A percentile compares a stretch with the other conserved stretches of the same genome.
These are phyloP conservation scores for Penicillium rolfsii DNA, from an alignment of 2,329 filamentous ascomycete genomes.

Conservation along the genomic window DNA sequence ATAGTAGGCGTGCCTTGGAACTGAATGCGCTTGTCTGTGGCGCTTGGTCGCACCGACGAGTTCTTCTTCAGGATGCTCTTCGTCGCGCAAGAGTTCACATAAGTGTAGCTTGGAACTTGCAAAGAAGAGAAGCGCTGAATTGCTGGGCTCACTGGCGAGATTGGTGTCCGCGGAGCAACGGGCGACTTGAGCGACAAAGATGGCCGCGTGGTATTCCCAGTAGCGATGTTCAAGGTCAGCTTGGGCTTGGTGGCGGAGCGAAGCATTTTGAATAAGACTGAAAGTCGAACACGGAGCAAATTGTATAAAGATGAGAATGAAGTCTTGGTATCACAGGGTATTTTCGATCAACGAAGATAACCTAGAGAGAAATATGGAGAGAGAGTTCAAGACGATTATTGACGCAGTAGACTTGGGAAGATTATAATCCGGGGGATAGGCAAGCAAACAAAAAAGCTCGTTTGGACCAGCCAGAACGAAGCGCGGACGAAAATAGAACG, in stretches of 20 bases:
- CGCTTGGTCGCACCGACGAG: conserved; percentile 20
- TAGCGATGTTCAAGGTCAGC: conserved; percentile 52
- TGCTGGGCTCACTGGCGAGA: conserved; percentile 50
- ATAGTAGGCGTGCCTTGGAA: conserved; percentile 51
- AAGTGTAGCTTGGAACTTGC: conserved; percentile 46
- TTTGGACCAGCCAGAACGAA: conserved; percentile 51
- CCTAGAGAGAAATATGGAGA: conserved; percentile 9
- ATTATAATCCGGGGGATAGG: conserved; percentile 23
- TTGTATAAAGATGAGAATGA: conserved; percentile 17
- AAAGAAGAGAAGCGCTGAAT: conserved; percentile 48
- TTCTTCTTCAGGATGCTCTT: conserved; percentile 55
- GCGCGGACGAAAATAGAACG: conserved; percentile 41
- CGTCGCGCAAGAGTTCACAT: conserved; percentile 49
- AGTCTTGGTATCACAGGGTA: conserved; percentile 14
- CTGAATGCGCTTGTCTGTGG: conserved; percentile 44
- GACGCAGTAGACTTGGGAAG: conserved; percentile 22
- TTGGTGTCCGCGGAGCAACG: conserved; percentile 45
- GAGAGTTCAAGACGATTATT: conserved; percentile 32
- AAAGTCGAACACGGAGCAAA: background rate
- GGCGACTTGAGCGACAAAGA: conserved; percentile 51
- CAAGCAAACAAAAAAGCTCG: conserved; percentile 30
- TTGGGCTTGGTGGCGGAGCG: conserved; percentile 48
- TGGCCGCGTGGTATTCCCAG: conserved; percentile 41
- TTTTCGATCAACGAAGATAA: conserved; percentile 44
- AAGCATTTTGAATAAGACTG: conserved; percentile 39